Evolutionary conservation across 768 basidiomycete genomes (phyloP).

Genomic region (Mycena venus): DNA sequence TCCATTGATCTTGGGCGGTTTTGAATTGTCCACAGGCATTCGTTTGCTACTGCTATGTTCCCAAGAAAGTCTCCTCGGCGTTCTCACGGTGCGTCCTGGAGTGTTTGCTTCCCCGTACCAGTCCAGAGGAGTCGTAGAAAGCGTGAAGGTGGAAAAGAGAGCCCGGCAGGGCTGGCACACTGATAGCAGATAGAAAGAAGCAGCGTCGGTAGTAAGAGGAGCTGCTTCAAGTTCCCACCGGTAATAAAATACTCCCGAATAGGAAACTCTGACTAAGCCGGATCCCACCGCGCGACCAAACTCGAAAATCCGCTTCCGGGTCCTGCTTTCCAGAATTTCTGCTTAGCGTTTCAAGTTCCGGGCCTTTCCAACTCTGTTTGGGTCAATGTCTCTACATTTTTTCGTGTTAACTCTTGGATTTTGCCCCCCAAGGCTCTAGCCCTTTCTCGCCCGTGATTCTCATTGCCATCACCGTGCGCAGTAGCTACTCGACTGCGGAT

Average conservation of each 20-base stretch:
- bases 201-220: neutral
- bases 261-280: neutral
- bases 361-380: neutral
- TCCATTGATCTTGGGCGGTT: constrained; percentile 61
- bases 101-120: neutral
- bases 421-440: neutral
- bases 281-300: neutral
- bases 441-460: neutral
- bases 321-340: neutral
- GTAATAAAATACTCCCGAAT: neutral
- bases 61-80: neutral
- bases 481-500: neutral
- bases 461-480: neutral
- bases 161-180: neutral
- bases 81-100: neutral
- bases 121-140: neutral
- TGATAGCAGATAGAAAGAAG: constrained; percentile 14
- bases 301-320: neutral
- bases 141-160: neutral
- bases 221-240: neutral
- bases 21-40: constrained; percentile 67
- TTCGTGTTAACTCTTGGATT: neutral
- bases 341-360: neutral
- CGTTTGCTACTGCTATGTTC: neutral
- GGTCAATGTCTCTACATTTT: neutral